A percentile compares a stretch with the other conserved stretches of the same genome.
Conservation (phyloP, 441 rosid genomes). For the Theobroma grandiflorum region DNA sequence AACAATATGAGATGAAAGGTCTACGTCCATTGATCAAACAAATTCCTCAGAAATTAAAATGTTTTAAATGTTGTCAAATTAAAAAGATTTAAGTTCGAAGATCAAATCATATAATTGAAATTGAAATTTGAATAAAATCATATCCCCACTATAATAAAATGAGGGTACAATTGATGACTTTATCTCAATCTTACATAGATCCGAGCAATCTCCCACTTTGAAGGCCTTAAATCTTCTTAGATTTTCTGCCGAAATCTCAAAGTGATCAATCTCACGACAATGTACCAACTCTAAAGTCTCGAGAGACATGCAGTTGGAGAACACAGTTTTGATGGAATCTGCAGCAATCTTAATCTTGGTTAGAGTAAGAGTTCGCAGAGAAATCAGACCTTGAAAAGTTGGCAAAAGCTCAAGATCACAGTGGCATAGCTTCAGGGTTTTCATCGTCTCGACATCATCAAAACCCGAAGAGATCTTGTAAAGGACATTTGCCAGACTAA, state of each 20-base stretch:
- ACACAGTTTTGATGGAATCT: neutral
- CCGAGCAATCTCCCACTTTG: slow-evolving; percentile 14
- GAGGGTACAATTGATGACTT: neutral
- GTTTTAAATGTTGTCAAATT: too few relatives aligned
- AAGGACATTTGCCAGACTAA: neutral
- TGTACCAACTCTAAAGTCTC: slow-evolving; percentile 18
- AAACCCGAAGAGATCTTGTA: neutral
- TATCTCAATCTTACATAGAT: neutral
- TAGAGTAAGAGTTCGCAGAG: neutral
- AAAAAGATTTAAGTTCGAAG: neutral
- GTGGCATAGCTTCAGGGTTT: neutral
- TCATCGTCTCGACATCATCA: neutral
- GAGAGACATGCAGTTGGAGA: slow-evolving; percentile 6
- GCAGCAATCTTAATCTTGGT: neutral
- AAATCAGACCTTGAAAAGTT: neutral
- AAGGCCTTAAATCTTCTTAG: slow-evolving; percentile 11
- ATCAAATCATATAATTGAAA: neutral
- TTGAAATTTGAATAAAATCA: neutral
- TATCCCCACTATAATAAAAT: neutral
- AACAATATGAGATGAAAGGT: too few relatives aligned
- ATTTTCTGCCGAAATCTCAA: slow-evolving; percentile 15
- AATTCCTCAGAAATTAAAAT: too few relatives aligned
- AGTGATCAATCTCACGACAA: neutral
- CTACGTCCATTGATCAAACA: too few relatives aligned
- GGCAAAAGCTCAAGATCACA: neutral